Conservation (phyloP, 78 protist genomes). For the Dictyostelium citrinum region DNA sequence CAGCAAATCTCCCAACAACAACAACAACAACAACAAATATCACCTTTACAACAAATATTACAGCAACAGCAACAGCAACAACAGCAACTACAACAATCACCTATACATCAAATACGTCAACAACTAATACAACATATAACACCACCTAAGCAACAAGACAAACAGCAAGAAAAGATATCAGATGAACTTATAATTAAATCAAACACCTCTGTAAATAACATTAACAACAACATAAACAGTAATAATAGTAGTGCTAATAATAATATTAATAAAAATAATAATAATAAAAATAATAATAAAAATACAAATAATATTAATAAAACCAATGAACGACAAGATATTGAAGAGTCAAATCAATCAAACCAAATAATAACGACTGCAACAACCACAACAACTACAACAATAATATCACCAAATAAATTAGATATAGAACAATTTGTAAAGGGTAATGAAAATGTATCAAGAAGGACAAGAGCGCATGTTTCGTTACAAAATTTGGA, state of each 20-base stretch:
- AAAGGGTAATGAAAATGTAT: not conserved
- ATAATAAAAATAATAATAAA: not conserved
- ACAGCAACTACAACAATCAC: not conserved
- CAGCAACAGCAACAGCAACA: not conserved
- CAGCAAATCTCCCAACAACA: not conserved
- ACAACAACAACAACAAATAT: not conserved
- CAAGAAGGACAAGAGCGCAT: constrained; percentile 44
- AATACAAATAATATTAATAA: not conserved
- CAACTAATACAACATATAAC: not conserved
- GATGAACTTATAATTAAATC: not conserved
- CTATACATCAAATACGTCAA: not conserved
- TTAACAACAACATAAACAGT: not conserved
- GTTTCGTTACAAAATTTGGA: constrained; percentile 13
- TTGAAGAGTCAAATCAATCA: not conserved
- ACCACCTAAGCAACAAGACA: not conserved
- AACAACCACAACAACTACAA: not conserved
- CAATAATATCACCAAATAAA: not conserved
- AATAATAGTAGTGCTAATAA: not conserved
- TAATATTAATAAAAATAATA: not conserved
- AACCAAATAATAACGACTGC: not conserved
- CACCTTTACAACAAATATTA: too few species aligned
- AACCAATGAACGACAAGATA: not conserved
- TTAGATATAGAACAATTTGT: constrained; percentile 34
- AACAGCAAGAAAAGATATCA: not conserved
- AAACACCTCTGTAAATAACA: not conserved